These are phyloP conservation scores for Cordyceps cicadae DNA, from an alignment of 2,329 filamentous ascomycete species.

Conservation along the genomic window DNA sequence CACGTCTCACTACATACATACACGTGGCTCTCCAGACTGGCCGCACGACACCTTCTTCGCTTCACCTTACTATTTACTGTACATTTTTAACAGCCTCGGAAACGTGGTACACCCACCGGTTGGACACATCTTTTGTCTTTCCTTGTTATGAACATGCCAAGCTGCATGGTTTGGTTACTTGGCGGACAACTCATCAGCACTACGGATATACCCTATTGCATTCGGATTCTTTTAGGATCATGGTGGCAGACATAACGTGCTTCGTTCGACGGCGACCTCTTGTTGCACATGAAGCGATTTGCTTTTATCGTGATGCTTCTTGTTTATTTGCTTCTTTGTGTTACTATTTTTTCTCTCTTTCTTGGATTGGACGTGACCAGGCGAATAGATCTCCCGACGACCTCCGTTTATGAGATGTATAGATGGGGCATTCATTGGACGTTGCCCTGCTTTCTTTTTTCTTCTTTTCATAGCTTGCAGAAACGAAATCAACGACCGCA, in stretches of 20 bases:
- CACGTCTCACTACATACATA: background rate
- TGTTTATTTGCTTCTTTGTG: background rate
- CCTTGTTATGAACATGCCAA: background rate
- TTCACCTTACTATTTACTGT: background rate
- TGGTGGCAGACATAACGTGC: background rate
- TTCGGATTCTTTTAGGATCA: background rate
- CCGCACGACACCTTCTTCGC: background rate
- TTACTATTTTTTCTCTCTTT: background rate
- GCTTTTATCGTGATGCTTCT: background rate
- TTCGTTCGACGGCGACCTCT: background rate
- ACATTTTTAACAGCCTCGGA: background rate
- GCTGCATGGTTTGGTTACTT: background rate
- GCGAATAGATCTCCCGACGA: background rate
- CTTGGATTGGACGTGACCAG: background rate
- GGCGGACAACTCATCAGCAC: background rate
- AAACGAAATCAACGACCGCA: slow-evolving; percentile 8
- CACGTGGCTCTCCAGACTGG: background rate
- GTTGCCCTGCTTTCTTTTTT: background rate
- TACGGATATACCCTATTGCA: background rate
- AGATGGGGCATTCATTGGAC: slow-evolving; percentile 4
- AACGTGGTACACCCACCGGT: background rate
- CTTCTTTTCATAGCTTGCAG: background rate
- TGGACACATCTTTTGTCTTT: background rate
- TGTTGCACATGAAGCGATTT: background rate
- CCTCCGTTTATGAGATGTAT: background rate